Conservation (phyloP, 2,329 filamentous ascomycete genomes). For the Arthrobotrys pseudoclavata region DNA sequence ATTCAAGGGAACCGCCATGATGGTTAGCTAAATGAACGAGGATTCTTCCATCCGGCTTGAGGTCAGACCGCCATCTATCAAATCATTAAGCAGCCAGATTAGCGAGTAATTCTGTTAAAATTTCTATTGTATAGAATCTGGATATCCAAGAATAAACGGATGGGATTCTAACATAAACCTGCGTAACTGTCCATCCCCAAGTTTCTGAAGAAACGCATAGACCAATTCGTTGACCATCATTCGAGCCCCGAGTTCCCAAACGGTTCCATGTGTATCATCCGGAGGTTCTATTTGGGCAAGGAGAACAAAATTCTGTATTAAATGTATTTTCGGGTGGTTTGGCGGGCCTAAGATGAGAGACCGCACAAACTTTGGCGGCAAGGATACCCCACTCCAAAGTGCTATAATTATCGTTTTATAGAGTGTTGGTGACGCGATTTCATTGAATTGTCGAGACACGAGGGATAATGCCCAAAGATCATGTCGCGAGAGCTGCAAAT, state of each 20-base stretch:
- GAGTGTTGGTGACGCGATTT: not conserved
- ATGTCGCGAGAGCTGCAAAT: not conserved
- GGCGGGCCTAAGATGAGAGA: not conserved
- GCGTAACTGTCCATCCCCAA: not conserved
- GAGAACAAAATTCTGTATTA: not conserved
- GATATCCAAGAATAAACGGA: not conserved
- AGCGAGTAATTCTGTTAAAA: not conserved
- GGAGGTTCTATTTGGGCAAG: not conserved
- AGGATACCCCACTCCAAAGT: not conserved
- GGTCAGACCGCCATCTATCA: conserved; percentile 1
- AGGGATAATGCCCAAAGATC: not conserved
- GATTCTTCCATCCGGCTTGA: not conserved
- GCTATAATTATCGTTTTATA: conserved; percentile 1
- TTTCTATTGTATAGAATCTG: not conserved
- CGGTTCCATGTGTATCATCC: not conserved
- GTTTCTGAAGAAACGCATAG: not conserved
- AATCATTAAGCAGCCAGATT: not conserved
- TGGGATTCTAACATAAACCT: not conserved
- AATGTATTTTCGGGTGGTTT: not conserved
- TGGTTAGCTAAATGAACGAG: not conserved
- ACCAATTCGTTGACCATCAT: not conserved
- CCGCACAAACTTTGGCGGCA: not conserved
- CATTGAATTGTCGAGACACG: not conserved
- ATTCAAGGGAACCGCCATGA: not conserved
- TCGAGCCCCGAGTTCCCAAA: not conserved